Evolutionary conservation across 2,329 filamentous ascomycete species (phyloP), one percentile per base, ranked within the genome.

Genomic region (Trichoderma sp.): DNA sequence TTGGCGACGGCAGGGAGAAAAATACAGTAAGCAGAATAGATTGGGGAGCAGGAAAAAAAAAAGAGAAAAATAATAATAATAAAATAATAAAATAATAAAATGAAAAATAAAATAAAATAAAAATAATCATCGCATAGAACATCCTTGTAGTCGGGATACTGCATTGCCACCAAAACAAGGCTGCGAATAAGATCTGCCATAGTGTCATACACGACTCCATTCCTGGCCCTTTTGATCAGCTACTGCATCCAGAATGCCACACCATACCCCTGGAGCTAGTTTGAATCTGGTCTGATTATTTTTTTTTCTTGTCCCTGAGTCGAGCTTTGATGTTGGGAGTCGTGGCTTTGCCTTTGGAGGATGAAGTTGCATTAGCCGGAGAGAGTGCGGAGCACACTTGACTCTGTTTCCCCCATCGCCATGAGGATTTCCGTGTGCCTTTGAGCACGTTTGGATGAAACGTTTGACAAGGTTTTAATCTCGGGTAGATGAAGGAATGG

Each of bases 351-450:
- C 77, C 76, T 2, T 2, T 79, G 73, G 1, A 83, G 74, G 4
- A 81, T 66, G 0, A 84, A 84, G 83, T 71, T 82, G 82, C 70
- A 90, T 84, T 70, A 90, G 82, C 0, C 86, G 85, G 10, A 90
- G 73, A 0, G 84, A 82, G 73, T 86, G n/a, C n/a, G n/a, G n/a
- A n/a, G n/a, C n/a, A n/a, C n/a, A 89, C 69, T 88, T 86, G 70
- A 89, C 79, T 73, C 84, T 84, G 73, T 89, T 90, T 71, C 90
- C 88, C 4, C 88, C 4, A 81, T 80, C 0, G 87, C 84, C 72
- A 89, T 81, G 54, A 89, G 82, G 10, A 88, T 84, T 13, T 83
- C 86, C 0, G 81, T 85, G 74, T 91, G 0, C 88, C 89, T 0
- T 88, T 90, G 0, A 80, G 81, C 0, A 86, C 84, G 73, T 91